Conservation (phyloP, 129 eudicot genomes). For the Scalesia atractyloides region DNA sequence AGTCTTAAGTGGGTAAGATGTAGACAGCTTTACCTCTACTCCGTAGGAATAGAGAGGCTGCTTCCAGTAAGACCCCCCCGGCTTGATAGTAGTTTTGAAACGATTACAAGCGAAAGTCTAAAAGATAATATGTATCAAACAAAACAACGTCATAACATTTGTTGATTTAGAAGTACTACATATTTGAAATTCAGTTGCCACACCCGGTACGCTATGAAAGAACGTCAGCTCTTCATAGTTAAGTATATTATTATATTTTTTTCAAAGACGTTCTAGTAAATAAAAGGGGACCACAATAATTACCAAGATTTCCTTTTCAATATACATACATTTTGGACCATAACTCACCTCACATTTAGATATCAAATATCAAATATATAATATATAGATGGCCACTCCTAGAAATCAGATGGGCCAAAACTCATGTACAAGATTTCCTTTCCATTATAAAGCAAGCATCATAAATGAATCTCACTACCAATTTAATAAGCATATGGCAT, state of each 20-base stretch:
- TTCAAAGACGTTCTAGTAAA: not conserved
- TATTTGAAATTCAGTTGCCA: not conserved
- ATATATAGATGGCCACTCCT: not conserved
- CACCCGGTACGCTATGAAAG: not conserved
- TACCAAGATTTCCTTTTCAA: slow-evolving; percentile 18
- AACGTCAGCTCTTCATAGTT: not conserved
- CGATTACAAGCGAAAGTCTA: too few species aligned
- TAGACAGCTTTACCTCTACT: too few species aligned
- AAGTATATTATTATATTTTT: not conserved
- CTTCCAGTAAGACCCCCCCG: too few species aligned
- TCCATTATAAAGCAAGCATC: slow-evolving; percentile 2
- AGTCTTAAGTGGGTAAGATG: too few species aligned
- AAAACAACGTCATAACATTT: too few species aligned
- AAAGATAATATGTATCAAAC: too few species aligned
- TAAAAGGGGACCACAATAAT: slow-evolving; percentile 4
- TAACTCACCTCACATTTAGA: slow-evolving; percentile 11
- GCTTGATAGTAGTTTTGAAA: too few species aligned
- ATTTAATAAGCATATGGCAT: not conserved
- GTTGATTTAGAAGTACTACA: not conserved
- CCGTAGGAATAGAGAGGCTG: too few species aligned
- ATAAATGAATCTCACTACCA: slow-evolving; percentile 1
- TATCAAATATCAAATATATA: not conserved
- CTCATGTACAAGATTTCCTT: slow-evolving; percentile 4
- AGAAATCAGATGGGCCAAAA: not conserved
- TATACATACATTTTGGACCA: not conserved